Evolutionary conservation across 2,329 filamentous ascomycete genomes (phyloP), one percentile per base, ranked within the genome.

Genomic region (Myriosclerotinia curreyana): DNA sequence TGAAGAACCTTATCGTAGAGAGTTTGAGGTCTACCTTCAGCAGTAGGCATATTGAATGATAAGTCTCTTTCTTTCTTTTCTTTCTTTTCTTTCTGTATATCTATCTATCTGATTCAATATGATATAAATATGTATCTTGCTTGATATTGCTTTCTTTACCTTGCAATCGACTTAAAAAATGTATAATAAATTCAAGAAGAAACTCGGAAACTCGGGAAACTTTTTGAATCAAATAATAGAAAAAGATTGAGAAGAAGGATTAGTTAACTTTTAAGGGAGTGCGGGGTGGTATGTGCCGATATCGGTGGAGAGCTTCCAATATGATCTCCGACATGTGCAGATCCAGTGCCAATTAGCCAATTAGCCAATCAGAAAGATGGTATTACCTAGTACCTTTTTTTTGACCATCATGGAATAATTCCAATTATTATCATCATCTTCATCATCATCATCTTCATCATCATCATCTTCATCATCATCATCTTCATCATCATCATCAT

Each of bases 1-100:
- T 91, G 86, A 74, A 98, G 89, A 78, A 98, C 93, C 87, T 98
- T 98, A 84, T 98, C 94, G 80, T 98, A 98, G 75, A 97, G 84
- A 72, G 93, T 96, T 51, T 65, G 63, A 40, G 63, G 58, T 53
- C 63, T 55, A 51, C 63, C 58, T 54, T 65, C 63, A 15, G 58
- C 63, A 61, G 63, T 62, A 61, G 63, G 63, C 63, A 65, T 65
- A 25, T 38, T 55, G 50, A n/a, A 52, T 17, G 22, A 2, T n/a
- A 44, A 56, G 53, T n/a, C n/a, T n/a, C n/a, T n/a, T n/a, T n/a
- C n/a, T n/a, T n/a, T n/a, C n/a, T n/a, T n/a, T n/a, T n/a, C n/a
- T n/a, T n/a, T n/a, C n/a, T n/a, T n/a, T 44, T 44, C 38, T 8
- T 31, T 22, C 0, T 15, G 46, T 28, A 58, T 50, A 15, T 31